A percentile compares a stretch with the other conserved stretches of the same genome.
phyloP scores from a whole-genome alignment of 768 basidiomycete genomes.

The Leccinum olivaceopallidum region DNA sequence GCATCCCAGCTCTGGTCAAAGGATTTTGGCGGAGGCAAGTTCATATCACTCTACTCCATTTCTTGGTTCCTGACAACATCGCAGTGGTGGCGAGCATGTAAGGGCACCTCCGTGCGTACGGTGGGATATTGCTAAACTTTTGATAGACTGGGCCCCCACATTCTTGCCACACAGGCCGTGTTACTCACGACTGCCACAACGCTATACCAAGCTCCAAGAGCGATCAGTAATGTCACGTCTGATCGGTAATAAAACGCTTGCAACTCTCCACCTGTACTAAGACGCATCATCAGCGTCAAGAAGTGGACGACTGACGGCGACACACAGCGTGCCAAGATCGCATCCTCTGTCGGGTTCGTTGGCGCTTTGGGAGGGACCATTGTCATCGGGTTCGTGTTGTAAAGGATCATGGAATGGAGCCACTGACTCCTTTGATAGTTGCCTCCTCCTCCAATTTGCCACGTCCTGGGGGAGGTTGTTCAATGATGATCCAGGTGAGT shows the following conservation, averaged over 20 bases:
- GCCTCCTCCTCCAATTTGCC: slow-evolving; percentile 44
- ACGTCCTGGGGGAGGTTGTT: slow-evolving; percentile 58
- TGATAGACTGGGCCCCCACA: slow-evolving; percentile 22
- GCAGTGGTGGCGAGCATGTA: slow-evolving; percentile 28
- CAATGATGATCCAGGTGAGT: slow-evolving; percentile 50
- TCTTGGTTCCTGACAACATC: slow-evolving; percentile 6
- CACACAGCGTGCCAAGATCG: slow-evolving; percentile 18
- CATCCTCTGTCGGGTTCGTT: slow-evolving; percentile 18
- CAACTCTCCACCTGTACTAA: not conserved
- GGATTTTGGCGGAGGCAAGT: slow-evolving; percentile 27
- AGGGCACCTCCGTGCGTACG: not conserved
- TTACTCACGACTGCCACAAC: slow-evolving; percentile 25
- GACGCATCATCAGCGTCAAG: slow-evolving; percentile 19
- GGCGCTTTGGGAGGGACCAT: slow-evolving; percentile 17
- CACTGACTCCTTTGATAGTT: slow-evolving; percentile 26
- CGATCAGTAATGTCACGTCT: slow-evolving; percentile 22
- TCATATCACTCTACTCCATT: not conserved
- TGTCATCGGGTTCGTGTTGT: slow-evolving; percentile 9
- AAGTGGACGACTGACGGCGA: slow-evolving; percentile 25
- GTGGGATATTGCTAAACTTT: slow-evolving; percentile 6
- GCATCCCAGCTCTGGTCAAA: slow-evolving; percentile 33
- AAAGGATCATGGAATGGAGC: not conserved
- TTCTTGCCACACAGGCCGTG: slow-evolving; percentile 29
- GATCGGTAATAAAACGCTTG: slow-evolving; percentile 22
- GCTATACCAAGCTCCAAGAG: slow-evolving; percentile 25